phyloP scores from a whole-genome alignment of 345 rosid genomes.

The Eucalyptus dawsonii region DNA sequence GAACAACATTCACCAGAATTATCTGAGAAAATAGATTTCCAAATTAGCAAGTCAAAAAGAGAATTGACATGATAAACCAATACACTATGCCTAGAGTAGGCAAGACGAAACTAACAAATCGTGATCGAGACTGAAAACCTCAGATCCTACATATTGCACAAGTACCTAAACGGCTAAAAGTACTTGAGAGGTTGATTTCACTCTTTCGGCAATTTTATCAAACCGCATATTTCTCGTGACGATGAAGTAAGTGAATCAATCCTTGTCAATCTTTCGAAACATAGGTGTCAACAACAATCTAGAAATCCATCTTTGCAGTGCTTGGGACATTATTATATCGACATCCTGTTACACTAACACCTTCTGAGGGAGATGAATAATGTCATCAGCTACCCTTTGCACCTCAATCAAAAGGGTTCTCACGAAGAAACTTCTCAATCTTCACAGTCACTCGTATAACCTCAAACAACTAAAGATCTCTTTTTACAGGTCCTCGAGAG shows the following conservation, averaged over 20 bases:
- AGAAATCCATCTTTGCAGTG: neutral
- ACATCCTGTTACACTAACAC: neutral
- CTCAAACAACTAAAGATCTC: neutral
- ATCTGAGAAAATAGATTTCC: constrained; percentile 8
- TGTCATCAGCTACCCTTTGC: neutral
- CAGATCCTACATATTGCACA: neutral
- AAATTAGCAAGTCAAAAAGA: neutral
- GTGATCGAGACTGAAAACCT: neutral
- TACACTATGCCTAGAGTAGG: neutral
- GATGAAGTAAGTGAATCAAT: neutral
- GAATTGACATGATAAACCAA: neutral
- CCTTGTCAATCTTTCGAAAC: neutral
- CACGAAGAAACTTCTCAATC: neutral
- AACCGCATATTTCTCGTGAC: neutral
- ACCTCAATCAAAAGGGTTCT: neutral
- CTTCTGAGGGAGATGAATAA: neutral
- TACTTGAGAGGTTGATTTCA: neutral
- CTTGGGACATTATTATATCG: neutral
- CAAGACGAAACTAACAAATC: neutral
- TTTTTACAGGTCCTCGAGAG: neutral
- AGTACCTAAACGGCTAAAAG: neutral
- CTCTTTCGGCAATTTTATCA: neutral
- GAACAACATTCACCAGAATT: constrained; percentile 42
- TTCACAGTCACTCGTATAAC: neutral
- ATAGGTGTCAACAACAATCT: neutral